These are phyloP conservation scores for Bruguiera hainesii DNA, from an alignment of 441 rosid species.

Conservation along the genomic window DNA sequence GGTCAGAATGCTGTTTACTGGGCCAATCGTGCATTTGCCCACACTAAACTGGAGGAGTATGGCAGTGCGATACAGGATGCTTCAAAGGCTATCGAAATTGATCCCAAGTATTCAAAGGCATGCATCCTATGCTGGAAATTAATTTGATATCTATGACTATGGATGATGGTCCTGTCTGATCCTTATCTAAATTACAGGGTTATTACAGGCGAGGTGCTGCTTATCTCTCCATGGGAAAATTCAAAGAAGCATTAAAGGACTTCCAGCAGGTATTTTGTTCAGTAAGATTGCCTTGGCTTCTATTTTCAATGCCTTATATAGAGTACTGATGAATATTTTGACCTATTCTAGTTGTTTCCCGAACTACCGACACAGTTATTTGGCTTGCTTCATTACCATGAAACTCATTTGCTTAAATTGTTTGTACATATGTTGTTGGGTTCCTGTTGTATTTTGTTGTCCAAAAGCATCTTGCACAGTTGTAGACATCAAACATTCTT, in stretches of 20 bases:
- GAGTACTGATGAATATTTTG: no score
- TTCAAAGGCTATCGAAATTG: conserved; percentile 79
- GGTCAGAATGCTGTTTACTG: conserved; percentile 80
- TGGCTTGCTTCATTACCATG: no score
- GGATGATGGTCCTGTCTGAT: conserved; percentile 22
- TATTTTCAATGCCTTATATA: neutral
- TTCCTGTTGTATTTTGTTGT: no score
- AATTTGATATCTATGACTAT: conserved; percentile 6
- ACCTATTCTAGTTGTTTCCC: no score
- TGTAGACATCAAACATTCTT: no score
- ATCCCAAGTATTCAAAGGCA: conserved; percentile 86
- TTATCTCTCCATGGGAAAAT: conserved; percentile 93
- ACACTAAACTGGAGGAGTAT: conserved; percentile 90
- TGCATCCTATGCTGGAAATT: conserved; percentile 9
- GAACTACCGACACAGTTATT: no score
- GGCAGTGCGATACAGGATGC: conserved; percentile 98
- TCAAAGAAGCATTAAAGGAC: conserved; percentile 96
- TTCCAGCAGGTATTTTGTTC: conserved; percentile 69
- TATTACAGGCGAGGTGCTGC: conserved; percentile 98
- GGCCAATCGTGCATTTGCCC: conserved; percentile 96
- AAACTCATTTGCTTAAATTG: no score
- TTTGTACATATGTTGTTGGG: no score
- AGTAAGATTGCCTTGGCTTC: neutral
- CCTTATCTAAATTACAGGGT: conserved; percentile 48
- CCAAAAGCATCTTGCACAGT: no score